Conservation (phyloP, 2,329 filamentous ascomycete genomes). For the Colletotrichum destructivum region DNA sequence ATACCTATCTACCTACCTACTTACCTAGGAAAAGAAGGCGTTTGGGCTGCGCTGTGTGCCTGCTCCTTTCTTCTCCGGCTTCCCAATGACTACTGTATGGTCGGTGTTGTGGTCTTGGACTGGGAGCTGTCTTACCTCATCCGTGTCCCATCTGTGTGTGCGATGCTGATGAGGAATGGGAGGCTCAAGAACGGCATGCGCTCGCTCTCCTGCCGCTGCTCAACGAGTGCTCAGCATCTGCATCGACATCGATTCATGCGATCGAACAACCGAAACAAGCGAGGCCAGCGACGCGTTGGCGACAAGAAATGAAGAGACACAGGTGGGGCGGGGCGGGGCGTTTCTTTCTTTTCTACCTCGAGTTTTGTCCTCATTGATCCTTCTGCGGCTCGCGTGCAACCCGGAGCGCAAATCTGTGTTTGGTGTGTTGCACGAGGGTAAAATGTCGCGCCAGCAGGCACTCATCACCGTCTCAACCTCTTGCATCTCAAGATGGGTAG, state of each 20-base stretch:
- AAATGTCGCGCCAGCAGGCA: neutral
- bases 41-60: neutral
- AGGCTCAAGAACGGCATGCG: neutral
- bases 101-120: neutral
- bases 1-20: neutral
- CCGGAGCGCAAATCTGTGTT: neutral
- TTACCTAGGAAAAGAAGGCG: neutral
- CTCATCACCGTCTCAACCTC: constrained; percentile 4
- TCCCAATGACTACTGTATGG: too few relatives aligned
- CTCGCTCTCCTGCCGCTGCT: neutral
- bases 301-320: neutral
- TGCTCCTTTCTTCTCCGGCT: neutral
- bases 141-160: constrained; percentile 10
- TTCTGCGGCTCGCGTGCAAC: constrained; percentile 1
- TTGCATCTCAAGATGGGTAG: constrained; percentile 4
- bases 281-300: neutral
- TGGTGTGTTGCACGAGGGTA: constrained; percentile 5
- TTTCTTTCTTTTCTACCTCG: constrained; percentile 23
- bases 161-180: neutral
- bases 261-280: neutral
- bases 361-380: constrained; percentile 7
- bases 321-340: neutral
- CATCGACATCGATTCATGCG: neutral
- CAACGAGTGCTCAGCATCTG: neutral
- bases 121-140: constrained; percentile 16